Evolutionary conservation across 148 eudicot species (phyloP), one percentile per base, ranked within the genome.

Genomic region (Vaccinium darrowii): DNA sequence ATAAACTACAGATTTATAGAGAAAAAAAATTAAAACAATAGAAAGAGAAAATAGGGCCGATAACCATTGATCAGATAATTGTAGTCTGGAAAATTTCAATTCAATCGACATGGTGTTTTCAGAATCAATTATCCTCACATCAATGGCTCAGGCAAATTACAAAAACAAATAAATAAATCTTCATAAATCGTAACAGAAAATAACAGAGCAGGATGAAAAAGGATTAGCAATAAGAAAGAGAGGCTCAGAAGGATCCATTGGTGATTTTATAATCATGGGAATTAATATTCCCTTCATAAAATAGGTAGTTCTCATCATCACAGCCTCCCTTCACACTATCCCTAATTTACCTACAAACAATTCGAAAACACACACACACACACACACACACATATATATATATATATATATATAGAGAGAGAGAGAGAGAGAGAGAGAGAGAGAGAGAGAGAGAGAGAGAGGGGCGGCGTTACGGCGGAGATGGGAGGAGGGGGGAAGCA

Each of bases 231-330:
- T 39, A 43, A 43, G 6, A 43, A 33, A 75, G 69, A 73, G 81
- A 80, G 84, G 92, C 92, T 90, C 92, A 90, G 90, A 90, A 90
- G 92, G 92, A 90, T 90, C 92, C 92, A 90, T 90, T 90, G 92
- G 92, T 90, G 19, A 65, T 79, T 90, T 84, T 84, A 85, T 86
- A 90, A 88, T 88, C 90, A 86, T 50, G 43, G 79, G 75, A 56
- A 89, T n/a, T 63, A 57, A 36, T 51, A 25, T 76, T 54, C 71
- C 90, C 47, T 49, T 90, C 92, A 90, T 73, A 84, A 90, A 88
- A 90, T 88, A 88, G 92, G 90, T 90, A 90, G 92, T 85, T 82
- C 51, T 85, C 72, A 85, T 27, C 91, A 89, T 89, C 91, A 89
- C 77, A 54, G 91, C 91, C 84, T 82, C 84, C 7, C 0, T 8